These are phyloP conservation scores for Candida sonorensis DNA, from an alignment of 805 yeast genomes.

Conservation along the genomic window DNA sequence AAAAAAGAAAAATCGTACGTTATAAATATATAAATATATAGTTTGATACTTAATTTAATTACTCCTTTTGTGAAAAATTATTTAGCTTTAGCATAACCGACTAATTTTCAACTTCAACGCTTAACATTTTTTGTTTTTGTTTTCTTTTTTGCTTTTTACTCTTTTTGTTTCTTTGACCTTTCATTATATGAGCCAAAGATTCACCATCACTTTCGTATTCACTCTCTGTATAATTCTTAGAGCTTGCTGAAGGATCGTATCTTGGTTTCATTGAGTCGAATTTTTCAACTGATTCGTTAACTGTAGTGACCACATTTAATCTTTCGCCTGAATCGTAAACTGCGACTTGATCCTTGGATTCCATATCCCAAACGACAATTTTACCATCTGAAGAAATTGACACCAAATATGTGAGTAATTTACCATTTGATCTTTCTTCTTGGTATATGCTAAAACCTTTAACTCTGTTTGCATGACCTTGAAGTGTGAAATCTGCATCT, in stretches of 20 bases:
- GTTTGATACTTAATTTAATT: too few relatives aligned
- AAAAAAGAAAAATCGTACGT: too few relatives aligned
- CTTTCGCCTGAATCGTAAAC: conserved; percentile 89
- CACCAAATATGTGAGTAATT: conserved; percentile 40
- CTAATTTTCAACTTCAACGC: conserved; percentile 44
- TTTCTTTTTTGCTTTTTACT: conserved; percentile 36
- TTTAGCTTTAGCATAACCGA: not conserved
- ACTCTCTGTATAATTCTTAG: conserved; percentile 44
- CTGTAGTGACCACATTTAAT: conserved; percentile 73
- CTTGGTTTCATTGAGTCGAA: conserved; percentile 53
- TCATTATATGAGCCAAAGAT: conserved; percentile 51
- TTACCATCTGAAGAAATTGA: conserved; percentile 92
- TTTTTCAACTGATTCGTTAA: conserved; percentile 75
- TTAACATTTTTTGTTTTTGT: conserved; percentile 35
- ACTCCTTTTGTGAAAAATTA: too few relatives aligned
- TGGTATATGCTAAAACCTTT: conserved; percentile 62
- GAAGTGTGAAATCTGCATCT: conserved; percentile 50
- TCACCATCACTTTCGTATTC: conserved; percentile 75
- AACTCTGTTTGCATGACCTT: conserved; percentile 81
- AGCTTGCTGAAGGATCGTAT: conserved; percentile 29
- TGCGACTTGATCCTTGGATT: conserved; percentile 69
- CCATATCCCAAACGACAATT: conserved; percentile 83
- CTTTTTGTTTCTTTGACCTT: conserved; percentile 34
- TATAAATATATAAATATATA: too few relatives aligned
- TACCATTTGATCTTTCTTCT: conserved; percentile 28